Evolutionary conservation across 2,329 filamentous ascomycete genomes (phyloP), one percentile per base, ranked within the genome.

Genomic region (Fusarium cicatricum): DNA sequence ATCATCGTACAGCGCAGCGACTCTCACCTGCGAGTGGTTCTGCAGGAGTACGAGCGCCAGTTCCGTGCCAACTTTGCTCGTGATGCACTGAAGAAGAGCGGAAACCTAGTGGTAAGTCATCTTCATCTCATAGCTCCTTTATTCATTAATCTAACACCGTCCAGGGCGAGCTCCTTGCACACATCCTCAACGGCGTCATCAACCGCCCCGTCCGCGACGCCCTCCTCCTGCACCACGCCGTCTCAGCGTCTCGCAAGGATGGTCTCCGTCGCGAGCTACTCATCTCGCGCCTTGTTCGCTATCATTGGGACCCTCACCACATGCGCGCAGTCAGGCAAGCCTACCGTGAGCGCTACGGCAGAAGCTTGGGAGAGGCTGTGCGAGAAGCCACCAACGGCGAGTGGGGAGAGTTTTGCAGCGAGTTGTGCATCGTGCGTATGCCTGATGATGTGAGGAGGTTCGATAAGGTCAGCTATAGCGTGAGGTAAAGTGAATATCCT

Each of bases 111-210:
- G 54, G 93, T 97, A 83, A 76, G 92, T 88, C 8, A 23, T 34
- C 11, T n/a, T 17, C 12, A n/a, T 42, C 10, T 38, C 23, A 21
- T 32, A 26, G n/a, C n/a, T n/a, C 29, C 29, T n/a, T n/a, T n/a
- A n/a, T n/a, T n/a, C n/a, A n/a, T n/a, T n/a, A n/a, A 8, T 33
- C 21, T 14, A 10, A 36, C 54, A 29, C n/a, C n/a, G 48, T 4
- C 29, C 39, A 97, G 93, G 95, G 95, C 62, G 95, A 99, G 78
- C 87, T 96, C 16, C 86, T 98, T 32, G 91, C 92, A 0, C 95
- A 98, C 75, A 91, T 98, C 66, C 88, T 99, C 70, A 97, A 98
- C 77, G 95, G 95, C 69, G 88, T 96, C 52, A 96, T 98, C 78
- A 98, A 98, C 78, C 90, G 90, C 55, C 93, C 95, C 6, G 92